Conservation (phyloP, 2,329 filamentous ascomycete genomes). For the Leptographium procerum region DNA sequence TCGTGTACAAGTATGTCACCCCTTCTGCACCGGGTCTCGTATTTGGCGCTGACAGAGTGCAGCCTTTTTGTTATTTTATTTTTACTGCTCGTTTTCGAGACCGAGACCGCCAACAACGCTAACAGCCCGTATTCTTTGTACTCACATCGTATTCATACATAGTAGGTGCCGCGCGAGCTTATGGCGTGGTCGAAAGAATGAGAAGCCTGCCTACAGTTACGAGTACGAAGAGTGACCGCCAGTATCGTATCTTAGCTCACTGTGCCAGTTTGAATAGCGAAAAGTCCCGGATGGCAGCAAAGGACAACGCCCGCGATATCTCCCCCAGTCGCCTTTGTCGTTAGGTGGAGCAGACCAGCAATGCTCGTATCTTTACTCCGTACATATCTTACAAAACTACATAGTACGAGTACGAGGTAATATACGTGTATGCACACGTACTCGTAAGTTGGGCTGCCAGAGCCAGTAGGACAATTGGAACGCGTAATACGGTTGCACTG, state of each 20-base stretch:
- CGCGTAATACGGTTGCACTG: background rate
- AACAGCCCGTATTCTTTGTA: background rate
- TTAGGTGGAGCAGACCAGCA: background rate
- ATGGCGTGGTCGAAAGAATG: background rate
- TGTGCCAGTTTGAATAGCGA: background rate
- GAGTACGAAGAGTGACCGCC: too few relatives aligned
- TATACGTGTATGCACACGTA: background rate
- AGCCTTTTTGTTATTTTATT: too few relatives aligned
- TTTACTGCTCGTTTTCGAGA: too few relatives aligned
- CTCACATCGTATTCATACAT: background rate
- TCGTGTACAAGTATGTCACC: too few relatives aligned
- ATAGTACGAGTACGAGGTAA: background rate
- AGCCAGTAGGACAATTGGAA: background rate
- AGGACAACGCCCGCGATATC: background rate
- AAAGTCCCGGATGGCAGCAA: background rate
- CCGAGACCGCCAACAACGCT: background rate
- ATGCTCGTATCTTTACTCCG: too few relatives aligned
- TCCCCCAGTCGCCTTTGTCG: background rate
- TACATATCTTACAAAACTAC: background rate
- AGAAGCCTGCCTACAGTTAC: too few relatives aligned
- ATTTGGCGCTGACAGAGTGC: too few relatives aligned
- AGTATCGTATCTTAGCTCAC: background rate
- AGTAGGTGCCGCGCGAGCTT: background rate
- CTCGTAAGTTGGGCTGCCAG: background rate
- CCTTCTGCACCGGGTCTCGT: too few relatives aligned